Evolutionary conservation across 1,139 yeast species (phyloP).

Genomic region (Scheffersomyces illinoinensis): DNA sequence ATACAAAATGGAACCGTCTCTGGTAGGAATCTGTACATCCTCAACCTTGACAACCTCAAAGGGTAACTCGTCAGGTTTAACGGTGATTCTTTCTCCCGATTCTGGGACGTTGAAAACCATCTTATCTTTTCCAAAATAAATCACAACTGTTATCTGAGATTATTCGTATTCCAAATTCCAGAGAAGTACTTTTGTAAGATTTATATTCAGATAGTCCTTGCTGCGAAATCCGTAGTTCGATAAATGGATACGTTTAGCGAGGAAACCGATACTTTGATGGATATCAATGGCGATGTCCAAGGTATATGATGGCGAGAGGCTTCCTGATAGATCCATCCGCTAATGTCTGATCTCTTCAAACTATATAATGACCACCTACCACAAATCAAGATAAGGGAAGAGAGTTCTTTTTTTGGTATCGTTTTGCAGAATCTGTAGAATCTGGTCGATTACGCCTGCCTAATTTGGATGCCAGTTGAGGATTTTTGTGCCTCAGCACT

Average conservation of each 20-base stretch:
- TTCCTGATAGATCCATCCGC: background rate
- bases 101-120: constrained; percentile 19
- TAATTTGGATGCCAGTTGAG: background rate
- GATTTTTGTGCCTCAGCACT: background rate
- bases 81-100: constrained; percentile 18
- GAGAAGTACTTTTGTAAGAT: background rate
- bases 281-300: background rate
- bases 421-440: background rate
- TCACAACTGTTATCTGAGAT: too few relatives aligned
- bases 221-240: background rate
- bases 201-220: background rate
- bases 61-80: constrained; percentile 24
- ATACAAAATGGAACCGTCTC: constrained; percentile 32
- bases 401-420: background rate
- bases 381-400: background rate
- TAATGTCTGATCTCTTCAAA: background rate
- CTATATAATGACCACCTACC: background rate
- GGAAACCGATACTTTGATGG: background rate
- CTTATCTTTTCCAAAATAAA: too few relatives aligned
- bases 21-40: constrained; percentile 30
- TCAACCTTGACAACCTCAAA: constrained; percentile 27
- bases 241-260: background rate
- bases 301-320: background rate
- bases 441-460: background rate
- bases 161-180: too few relatives aligned